These are phyloP conservation scores for Trypanosoma scelopori DNA, from an alignment of 208 protist genomes.

Conservation along the genomic window DNA sequence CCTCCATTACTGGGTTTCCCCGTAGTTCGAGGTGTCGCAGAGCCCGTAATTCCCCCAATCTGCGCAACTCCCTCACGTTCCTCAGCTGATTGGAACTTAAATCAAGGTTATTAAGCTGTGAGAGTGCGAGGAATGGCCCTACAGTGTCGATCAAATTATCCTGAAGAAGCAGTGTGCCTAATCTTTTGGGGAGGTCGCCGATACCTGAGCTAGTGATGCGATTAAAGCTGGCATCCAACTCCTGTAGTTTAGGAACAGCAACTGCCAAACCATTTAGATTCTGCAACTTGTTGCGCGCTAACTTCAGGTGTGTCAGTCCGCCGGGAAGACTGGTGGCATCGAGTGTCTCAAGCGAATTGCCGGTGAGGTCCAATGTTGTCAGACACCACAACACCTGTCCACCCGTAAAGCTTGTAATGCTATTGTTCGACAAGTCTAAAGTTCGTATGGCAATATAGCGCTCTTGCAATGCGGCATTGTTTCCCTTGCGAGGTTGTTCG, in stretches of 20 bases:
- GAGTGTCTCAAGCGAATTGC: conserved; percentile 62
- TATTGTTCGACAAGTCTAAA: conserved; percentile 77
- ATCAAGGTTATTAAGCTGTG: conserved; percentile 47
- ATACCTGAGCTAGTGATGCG: conserved; percentile 47
- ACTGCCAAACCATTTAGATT: conserved; percentile 35
- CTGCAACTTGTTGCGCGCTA: conserved; percentile 60
- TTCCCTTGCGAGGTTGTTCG: conserved; percentile 13
- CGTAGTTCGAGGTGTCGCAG: conserved; percentile 63
- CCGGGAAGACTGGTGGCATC: conserved; percentile 42
- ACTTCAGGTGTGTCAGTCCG: conserved; percentile 39
- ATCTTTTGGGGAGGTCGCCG: conserved; percentile 31
- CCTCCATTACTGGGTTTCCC: conserved; percentile 47
- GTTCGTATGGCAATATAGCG: conserved; percentile 29
- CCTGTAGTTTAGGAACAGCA: conserved; percentile 44
- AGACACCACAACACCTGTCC: conserved; percentile 45
- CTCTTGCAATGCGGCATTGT: conserved; percentile 19
- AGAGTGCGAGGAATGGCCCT: conserved; percentile 31
- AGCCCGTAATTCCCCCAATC: conserved; percentile 35
- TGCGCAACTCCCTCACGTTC: conserved; percentile 31
- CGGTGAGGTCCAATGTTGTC: conserved; percentile 56
- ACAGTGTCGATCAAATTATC: conserved; percentile 57
- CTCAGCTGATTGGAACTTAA: conserved; percentile 46
- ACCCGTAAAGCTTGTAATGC: conserved; percentile 62
- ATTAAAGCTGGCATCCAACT: conserved; percentile 67
- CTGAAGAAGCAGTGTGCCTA: conserved; percentile 43